Conservation (phyloP, 768 basidiomycete species). For the Russula earlei region DNA sequence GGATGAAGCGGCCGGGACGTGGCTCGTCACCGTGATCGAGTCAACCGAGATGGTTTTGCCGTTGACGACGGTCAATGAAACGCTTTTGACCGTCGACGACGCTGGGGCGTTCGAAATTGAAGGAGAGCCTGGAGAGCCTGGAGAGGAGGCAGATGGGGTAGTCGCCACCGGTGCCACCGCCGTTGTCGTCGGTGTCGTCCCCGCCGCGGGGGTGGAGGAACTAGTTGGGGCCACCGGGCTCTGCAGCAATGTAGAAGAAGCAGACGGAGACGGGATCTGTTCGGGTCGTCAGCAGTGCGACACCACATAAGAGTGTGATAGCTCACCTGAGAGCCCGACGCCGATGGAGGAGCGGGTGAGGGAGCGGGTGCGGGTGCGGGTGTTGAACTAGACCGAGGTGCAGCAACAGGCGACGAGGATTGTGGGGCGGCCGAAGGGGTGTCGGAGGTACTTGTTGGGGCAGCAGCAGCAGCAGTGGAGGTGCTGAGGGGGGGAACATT, state of each 20-base stretch:
- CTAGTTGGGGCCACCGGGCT: slow-evolving; percentile 23
- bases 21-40: slow-evolving; percentile 19
- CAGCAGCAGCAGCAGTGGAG: no score
- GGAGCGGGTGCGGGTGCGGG: no score
- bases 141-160: no score
- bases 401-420: slow-evolving; percentile 13
- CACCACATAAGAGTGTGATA: background rate
- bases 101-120: slow-evolving; percentile 14
- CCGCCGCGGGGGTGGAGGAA: slow-evolving; percentile 23
- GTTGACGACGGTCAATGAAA: slow-evolving; percentile 15
- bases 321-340: slow-evolving; percentile 7
- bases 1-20: slow-evolving; percentile 17
- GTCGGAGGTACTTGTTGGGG: slow-evolving; percentile 14
- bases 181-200: slow-evolving; percentile 11
- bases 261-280: background rate
- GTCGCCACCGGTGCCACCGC: no score
- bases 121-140: background rate
- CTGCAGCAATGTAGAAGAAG: slow-evolving; percentile 11
- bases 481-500: slow-evolving; percentile 1
- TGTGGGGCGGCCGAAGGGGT: background rate
- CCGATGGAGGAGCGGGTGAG: background rate
- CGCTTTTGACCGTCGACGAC: slow-evolving; percentile 21
- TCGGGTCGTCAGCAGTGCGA: background rate
- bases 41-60: slow-evolving; percentile 20
- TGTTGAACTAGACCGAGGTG: background rate